Evolutionary conservation across 1,139 yeast species (phyloP), one percentile per base, ranked within the genome.

Genomic region (Casaregolazyma lundiana): DNA sequence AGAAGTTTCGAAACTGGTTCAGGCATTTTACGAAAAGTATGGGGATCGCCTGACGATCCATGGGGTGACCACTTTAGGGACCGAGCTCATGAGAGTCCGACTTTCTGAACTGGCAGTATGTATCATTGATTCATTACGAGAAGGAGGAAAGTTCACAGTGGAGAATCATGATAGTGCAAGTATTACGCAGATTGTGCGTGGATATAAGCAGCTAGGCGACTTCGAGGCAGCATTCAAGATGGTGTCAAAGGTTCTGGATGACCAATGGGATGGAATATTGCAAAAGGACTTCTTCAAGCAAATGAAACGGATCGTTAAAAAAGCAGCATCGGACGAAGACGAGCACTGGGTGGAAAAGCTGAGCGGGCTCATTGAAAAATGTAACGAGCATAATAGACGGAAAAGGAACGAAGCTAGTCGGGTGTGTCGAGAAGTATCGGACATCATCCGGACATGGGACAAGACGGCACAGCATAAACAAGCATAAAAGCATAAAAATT

Each of bases 101-200:
- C 50, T 50, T 36, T 47, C 44, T 26, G 40, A 41, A 9, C 45
- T 43, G 21, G 60, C 59, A 1, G 20, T 50, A 18, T 43, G 36
- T 3, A 22, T 56, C 22, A 48, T 54, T 29, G 61, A 57, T 44
- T 51, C 53, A 1, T 43, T 49, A n/a, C 44, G 58, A 24, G 43
- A 44, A n/a, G 48, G 47, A 3, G 47, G 44, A n/a, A 29, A 42
- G n/a, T 48, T 56, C 35, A 44, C 55, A 2, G 30, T 32, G 3
- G 42, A 43, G 7, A 52, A 49, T 41, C 60, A 57, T 37, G 58
- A 54, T 29, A 44, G 47, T 22, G 50, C 42, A 26, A 52, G 54
- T 22, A 35, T 57, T 20, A 42, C 54, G 3, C 53, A 53, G 15
- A 26, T 56, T 49, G 36, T 56, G 8, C 35, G 39, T 16, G 53